Percentiles rank a stretch among this genome's conserved stretches.
phyloP scores from a whole-genome alignment of 495 filamentous ascomycete genomes.

The Cenococcum geophilum region DNA sequence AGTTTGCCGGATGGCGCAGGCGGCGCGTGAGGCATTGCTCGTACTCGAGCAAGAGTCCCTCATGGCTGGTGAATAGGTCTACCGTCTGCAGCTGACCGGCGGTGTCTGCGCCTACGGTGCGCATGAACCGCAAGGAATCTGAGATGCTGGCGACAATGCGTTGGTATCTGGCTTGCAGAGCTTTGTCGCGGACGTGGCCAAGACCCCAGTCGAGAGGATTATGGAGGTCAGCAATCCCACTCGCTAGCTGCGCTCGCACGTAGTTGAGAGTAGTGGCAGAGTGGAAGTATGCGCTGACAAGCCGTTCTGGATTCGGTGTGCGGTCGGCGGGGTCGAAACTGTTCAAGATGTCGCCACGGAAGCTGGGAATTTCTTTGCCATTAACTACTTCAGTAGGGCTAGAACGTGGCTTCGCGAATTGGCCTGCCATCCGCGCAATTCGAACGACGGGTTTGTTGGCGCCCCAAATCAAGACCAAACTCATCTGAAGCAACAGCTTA shows the following conservation, averaged over 20 bases:
- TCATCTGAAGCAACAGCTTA: conserved; percentile 95
- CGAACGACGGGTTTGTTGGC: conserved; percentile 88
- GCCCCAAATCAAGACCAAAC: conserved; percentile 82
- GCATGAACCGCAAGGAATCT: conserved; percentile 92
- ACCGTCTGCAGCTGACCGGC: conserved; percentile 82
- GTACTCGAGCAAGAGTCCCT: conserved; percentile 91
- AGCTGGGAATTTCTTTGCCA: conserved; percentile 76
- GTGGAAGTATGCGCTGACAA: conserved; percentile 92
- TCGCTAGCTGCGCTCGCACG: conserved; percentile 72
- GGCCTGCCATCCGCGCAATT: conserved; percentile 92
- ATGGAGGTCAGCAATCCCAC: conserved; percentile 89
- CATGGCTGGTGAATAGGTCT: conserved; percentile 91
- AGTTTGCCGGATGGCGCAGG: conserved; percentile 55
- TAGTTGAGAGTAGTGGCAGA: conserved; percentile 92
- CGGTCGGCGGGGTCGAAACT: conserved; percentile 68
- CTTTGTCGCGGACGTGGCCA: conserved; percentile 81
- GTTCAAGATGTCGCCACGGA: conserved; percentile 93
- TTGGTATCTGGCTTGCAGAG: conserved; percentile 77
- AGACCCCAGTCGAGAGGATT: conserved; percentile 91
- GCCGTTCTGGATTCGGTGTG: conserved; percentile 69
- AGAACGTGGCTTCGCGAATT: conserved; percentile 92
- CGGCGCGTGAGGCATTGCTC: conserved; percentile 78
- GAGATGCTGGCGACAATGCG: conserved; percentile 76
- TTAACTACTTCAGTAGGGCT: conserved; percentile 78
- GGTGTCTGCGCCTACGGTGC: conserved; percentile 85